Conservation (phyloP, 2,329 filamentous ascomycete genomes). For the Diaporthe destruens region DNA sequence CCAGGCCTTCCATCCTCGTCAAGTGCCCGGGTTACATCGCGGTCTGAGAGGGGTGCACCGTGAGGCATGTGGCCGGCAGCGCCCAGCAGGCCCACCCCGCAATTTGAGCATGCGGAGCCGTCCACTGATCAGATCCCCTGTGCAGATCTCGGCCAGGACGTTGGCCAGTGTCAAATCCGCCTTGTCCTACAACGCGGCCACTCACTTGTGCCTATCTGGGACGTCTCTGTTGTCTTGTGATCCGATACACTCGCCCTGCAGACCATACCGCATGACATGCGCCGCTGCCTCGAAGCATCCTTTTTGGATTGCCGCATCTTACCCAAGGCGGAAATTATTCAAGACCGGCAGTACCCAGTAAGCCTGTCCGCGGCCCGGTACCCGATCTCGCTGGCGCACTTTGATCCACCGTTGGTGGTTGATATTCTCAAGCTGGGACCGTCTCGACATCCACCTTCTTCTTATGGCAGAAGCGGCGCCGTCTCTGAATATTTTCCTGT, state of each 20-base stretch:
- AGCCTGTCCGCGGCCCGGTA: background rate
- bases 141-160: conserved; percentile 2
- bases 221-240: conserved; percentile 14
- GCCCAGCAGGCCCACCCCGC: conserved; percentile 24
- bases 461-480: conserved; percentile 16
- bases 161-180: conserved; percentile 1
- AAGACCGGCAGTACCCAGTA: background rate
- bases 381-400: background rate
- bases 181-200: background rate
- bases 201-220: conserved; percentile 13
- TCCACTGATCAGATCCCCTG: conserved; percentile 34
- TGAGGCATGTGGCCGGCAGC: conserved; percentile 30
- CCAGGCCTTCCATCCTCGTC: background rate
- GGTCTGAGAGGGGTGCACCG: conserved; percentile 2
- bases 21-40: conserved; percentile 17
- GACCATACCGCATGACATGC: conserved; percentile 2
- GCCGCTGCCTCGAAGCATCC: background rate
- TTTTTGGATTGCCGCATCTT: background rate
- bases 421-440: background rate
- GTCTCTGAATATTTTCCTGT: background rate
- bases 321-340: background rate
- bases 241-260: background rate
- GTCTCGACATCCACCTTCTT: conserved; percentile 21
- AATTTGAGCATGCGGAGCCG: conserved; percentile 36
- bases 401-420: background rate